phyloP scores from a whole-genome alignment of 2,329 filamentous ascomycete species.

The Fusarium floridanum region DNA sequence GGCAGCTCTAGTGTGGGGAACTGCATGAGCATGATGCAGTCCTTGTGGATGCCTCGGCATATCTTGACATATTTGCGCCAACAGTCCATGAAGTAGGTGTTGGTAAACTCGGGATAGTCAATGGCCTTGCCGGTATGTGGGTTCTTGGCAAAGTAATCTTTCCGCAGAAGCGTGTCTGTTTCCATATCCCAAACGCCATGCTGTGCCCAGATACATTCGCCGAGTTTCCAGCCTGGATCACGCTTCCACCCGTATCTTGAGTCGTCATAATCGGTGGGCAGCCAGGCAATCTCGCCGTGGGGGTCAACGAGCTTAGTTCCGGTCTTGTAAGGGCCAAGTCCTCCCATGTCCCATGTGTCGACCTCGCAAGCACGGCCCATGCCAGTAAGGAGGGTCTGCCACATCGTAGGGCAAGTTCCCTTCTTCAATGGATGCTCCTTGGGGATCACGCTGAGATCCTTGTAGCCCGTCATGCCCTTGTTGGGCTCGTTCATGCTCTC shows the following conservation, averaged over 20 bases:
- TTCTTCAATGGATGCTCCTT: constrained; percentile 92
- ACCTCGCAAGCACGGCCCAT: constrained; percentile 91
- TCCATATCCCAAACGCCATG: constrained; percentile 93
- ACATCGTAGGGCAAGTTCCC: constrained; percentile 91
- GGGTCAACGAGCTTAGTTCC: constrained; percentile 88
- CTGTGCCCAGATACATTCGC: constrained; percentile 97
- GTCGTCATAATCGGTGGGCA: constrained; percentile 86
- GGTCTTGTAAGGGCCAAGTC: constrained; percentile 90
- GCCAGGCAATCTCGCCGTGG: constrained; percentile 86
- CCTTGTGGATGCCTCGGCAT: constrained; percentile 80
- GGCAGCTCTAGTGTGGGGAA: constrained; percentile 93
- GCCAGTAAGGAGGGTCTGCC: constrained; percentile 93
- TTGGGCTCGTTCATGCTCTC: constrained; percentile 97
- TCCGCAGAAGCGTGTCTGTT: constrained; percentile 81
- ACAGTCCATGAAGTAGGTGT: constrained; percentile 90
- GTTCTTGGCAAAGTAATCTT: constrained; percentile 88
- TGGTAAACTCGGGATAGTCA: constrained; percentile 88
- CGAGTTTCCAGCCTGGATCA: constrained; percentile 88
- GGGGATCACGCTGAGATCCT: constrained; percentile 85
- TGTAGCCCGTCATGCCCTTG: constrained; percentile 85
- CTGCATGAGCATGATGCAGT: constrained; percentile 90
- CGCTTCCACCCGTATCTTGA: constrained; percentile 90
- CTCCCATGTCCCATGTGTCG: constrained; percentile 93
- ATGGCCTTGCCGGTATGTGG: constrained; percentile 80
- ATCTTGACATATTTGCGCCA: constrained; percentile 82